Conservation (phyloP, 129 eudicot genomes). For the Ambrosia trifida region DNA sequence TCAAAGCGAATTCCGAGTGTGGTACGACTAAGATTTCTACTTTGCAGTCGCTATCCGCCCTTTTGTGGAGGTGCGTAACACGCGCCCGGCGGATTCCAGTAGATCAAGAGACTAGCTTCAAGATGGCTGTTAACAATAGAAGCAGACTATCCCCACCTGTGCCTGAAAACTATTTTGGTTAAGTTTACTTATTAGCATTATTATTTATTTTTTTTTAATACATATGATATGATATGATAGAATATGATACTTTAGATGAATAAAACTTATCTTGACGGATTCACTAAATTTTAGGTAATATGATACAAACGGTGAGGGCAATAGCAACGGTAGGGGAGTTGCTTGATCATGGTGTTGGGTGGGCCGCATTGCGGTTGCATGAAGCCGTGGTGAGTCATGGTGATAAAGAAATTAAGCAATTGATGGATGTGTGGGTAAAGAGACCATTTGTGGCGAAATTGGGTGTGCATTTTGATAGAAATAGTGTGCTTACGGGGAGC, state of each 20-base stretch:
- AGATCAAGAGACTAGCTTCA: conserved; percentile 32
- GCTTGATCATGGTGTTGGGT: conserved; percentile 17
- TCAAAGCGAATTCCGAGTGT: conserved; percentile 36
- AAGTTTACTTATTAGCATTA: no score
- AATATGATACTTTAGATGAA: not conserved
- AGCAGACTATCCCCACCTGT: conserved; percentile 47
- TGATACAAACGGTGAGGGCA: conserved; percentile 1
- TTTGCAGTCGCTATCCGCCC: conserved; percentile 46
- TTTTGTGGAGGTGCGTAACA: conserved; percentile 46
- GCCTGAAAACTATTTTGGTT: conserved; percentile 46
- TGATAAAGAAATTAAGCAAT: conserved; percentile 6
- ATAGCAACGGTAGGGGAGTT: conserved; percentile 8
- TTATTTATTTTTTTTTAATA: no score
- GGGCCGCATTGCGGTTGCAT: conserved; percentile 21
- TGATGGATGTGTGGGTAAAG: conserved; percentile 11
- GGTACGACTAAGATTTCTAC: conserved; percentile 38
- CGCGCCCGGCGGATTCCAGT: conserved; percentile 28
- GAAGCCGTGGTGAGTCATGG: conserved; percentile 17
- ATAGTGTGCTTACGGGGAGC: conserved; percentile 15
- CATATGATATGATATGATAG: no score
- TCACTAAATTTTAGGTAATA: not conserved
- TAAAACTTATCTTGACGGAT: not conserved
- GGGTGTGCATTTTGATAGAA: conserved; percentile 12
- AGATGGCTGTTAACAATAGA: conserved; percentile 32
- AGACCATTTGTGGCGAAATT: conserved; percentile 14